A percentile compares a stretch with the other conserved stretches of the same genome.
These are phyloP conservation scores for Brettanomyces nanus DNA, from an alignment of 805 yeast genomes.

Conservation along the genomic window DNA sequence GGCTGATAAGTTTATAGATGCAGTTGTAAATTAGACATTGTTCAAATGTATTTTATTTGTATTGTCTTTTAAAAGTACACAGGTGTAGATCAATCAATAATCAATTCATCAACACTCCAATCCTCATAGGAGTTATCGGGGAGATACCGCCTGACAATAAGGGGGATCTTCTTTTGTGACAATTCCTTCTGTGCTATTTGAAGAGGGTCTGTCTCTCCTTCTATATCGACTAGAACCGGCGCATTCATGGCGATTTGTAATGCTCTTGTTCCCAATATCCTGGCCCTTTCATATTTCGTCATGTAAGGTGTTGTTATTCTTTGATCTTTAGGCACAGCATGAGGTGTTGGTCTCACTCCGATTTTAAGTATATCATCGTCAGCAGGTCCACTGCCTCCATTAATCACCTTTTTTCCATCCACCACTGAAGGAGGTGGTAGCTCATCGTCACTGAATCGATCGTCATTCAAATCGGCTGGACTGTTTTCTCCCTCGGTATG, in stretches of 20 bases:
- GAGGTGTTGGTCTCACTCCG: slow-evolving; percentile 28
- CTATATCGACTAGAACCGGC: slow-evolving; percentile 94
- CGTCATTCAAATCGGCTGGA: slow-evolving; percentile 22
- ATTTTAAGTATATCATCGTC: slow-evolving; percentile 29
- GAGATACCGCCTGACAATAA: slow-evolving; percentile 89
- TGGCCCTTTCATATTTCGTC: slow-evolving; percentile 98
- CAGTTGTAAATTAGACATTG: slow-evolving; percentile 4
- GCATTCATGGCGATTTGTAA: slow-evolving; percentile 97
- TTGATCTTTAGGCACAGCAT: slow-evolving; percentile 82
- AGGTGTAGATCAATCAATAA: slow-evolving; percentile 53
- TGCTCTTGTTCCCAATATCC: slow-evolving; percentile 96
- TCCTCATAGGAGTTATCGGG: slow-evolving; percentile 98
- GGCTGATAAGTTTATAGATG: slow-evolving; percentile 56
- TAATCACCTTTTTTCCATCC: slow-evolving; percentile 66
- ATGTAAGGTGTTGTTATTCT: slow-evolving; percentile 96
- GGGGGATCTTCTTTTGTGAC: slow-evolving; percentile 88
- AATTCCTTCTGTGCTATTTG: slow-evolving; percentile 97
- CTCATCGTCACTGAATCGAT: slow-evolving; percentile 33
- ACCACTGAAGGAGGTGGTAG: slow-evolving; percentile 35
- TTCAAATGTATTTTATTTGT: background rate
- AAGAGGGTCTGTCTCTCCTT: slow-evolving; percentile 98
- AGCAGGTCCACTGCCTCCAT: slow-evolving; percentile 62
- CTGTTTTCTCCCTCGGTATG: slow-evolving; percentile 6
- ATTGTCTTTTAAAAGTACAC: slow-evolving; percentile 27
- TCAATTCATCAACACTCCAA: slow-evolving; percentile 98